Evolutionary conservation across 2,329 filamentous ascomycete species (phyloP).

Genomic region (Teratosphaeria epicoccoides): DNA sequence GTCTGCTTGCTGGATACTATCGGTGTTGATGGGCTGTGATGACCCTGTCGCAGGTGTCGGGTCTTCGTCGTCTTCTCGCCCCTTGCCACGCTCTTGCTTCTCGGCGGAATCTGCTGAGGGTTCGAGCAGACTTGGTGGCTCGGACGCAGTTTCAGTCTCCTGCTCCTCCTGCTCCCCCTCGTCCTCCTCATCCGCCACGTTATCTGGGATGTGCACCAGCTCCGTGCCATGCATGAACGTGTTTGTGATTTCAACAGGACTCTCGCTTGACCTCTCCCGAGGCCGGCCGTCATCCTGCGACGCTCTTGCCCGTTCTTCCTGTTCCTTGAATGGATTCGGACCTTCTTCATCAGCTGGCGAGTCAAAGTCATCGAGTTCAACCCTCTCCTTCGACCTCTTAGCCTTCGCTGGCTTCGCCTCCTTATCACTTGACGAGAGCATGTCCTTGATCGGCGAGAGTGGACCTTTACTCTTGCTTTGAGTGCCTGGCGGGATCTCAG

Average conservation of each 20-base stretch:
- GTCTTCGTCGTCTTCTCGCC: constrained; percentile 16
- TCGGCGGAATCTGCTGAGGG: constrained; percentile 7
- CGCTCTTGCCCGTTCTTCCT: constrained; percentile 16
- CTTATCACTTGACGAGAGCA: constrained; percentile 31
- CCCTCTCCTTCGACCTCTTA: constrained; percentile 49
- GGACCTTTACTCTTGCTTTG: constrained; percentile 7
- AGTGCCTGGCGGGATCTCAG: neutral
- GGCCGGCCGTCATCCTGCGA: constrained; percentile 5
- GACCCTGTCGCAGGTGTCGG: constrained; percentile 22
- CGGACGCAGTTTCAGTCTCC: constrained; percentile 16
- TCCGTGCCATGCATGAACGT: constrained; percentile 28
- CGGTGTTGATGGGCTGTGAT: constrained; percentile 12
- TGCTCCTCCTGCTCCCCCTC: constrained; percentile 11
- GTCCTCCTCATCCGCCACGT: constrained; percentile 11
- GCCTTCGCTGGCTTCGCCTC: constrained; percentile 44
- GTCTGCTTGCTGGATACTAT: neutral
- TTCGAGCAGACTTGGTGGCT: constrained; percentile 22
- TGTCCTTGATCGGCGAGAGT: constrained; percentile 32
- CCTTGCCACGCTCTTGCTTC: constrained; percentile 1
- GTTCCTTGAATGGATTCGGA: constrained; percentile 33
- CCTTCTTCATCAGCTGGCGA: constrained; percentile 38
- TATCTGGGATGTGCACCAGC: constrained; percentile 25
- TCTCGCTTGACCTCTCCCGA: constrained; percentile 47
- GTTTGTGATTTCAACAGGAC: constrained; percentile 52
- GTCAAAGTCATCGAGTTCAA: constrained; percentile 62